Conservation (phyloP, 176 grass and related monocot genomes). For the Triticum turgidum region DNA sequence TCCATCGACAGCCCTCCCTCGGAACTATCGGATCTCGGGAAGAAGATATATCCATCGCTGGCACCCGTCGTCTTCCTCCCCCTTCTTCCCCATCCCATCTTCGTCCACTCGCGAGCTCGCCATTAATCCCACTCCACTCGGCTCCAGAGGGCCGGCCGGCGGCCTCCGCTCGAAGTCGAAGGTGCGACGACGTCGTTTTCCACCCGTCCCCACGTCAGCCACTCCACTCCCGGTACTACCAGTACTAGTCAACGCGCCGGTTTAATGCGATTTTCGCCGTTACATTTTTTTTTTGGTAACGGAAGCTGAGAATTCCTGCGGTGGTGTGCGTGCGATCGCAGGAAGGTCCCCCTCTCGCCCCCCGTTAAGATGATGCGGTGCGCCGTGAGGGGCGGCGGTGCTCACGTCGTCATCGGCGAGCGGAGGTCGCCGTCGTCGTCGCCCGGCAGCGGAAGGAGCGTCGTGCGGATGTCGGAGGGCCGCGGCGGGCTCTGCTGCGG, state of each 20-base stretch:
- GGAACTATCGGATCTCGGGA: constrained; percentile 40
- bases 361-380: constrained; percentile 45
- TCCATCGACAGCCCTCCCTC: background rate
- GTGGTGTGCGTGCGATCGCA: constrained; percentile 47
- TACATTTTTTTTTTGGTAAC: background rate
- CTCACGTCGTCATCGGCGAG: constrained; percentile 15
- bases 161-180: background rate
- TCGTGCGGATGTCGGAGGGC: constrained; percentile 41
- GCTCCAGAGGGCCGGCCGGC: background rate
- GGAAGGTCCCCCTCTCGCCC: background rate
- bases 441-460: background rate
- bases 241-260: constrained; percentile 7
- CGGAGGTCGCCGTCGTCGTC: background rate
- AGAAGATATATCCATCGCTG: background rate
- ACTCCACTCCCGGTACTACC: background rate
- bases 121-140: background rate
- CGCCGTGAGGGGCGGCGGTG: constrained; percentile 27
- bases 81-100: background rate
- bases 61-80: background rate
- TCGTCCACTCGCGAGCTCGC: background rate
- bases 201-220: background rate
- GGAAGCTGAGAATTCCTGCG: constrained; percentile 15
- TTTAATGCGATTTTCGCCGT: background rate
- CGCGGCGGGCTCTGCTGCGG: constrained; percentile 38
- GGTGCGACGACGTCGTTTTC: constrained; percentile 15